These are phyloP conservation scores for Schwanniomyces yamadae DNA, from an alignment of 805 yeast species.

Conservation along the genomic window DNA sequence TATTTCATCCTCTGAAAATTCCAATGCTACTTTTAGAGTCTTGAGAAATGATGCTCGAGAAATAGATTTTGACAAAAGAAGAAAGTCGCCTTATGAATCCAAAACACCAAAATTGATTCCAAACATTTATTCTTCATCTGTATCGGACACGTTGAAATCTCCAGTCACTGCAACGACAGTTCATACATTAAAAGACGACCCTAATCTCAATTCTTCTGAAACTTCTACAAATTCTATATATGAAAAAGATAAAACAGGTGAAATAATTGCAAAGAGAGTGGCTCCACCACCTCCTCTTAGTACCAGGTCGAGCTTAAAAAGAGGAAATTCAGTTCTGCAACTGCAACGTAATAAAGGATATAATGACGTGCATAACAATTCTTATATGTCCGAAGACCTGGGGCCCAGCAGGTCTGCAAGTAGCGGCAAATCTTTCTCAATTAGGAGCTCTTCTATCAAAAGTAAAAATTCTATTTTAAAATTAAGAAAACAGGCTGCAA, in stretches of 20 bases:
- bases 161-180: conserved; percentile 39
- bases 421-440: conserved; percentile 7
- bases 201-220: neutral
- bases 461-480: conserved; percentile 9
- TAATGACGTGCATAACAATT: neutral
- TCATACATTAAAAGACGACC: conserved; percentile 24
- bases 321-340: conserved; percentile 1
- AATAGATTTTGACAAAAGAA: conserved; percentile 76
- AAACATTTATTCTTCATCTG: conserved; percentile 35
- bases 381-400: conserved; percentile 11
- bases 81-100: conserved; percentile 68
- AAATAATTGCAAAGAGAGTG: conserved; percentile 64
- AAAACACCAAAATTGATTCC: conserved; percentile 42
- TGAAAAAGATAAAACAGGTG: conserved; percentile 12
- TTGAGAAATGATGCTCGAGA: conserved; percentile 65
- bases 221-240: no score
- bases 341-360: neutral
- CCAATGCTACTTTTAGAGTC: conserved; percentile 57
- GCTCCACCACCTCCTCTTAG: conserved; percentile 68
- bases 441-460: conserved; percentile 1
- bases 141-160: conserved; percentile 25
- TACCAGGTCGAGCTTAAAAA: conserved; percentile 9
- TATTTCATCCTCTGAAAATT: conserved; percentile 5
- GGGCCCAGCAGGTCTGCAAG: conserved; percentile 9
- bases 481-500: conserved; percentile 9